phyloP scores from a whole-genome alignment of 2,329 filamentous ascomycete genomes.

The Phialemoniopsis sp. region DNA sequence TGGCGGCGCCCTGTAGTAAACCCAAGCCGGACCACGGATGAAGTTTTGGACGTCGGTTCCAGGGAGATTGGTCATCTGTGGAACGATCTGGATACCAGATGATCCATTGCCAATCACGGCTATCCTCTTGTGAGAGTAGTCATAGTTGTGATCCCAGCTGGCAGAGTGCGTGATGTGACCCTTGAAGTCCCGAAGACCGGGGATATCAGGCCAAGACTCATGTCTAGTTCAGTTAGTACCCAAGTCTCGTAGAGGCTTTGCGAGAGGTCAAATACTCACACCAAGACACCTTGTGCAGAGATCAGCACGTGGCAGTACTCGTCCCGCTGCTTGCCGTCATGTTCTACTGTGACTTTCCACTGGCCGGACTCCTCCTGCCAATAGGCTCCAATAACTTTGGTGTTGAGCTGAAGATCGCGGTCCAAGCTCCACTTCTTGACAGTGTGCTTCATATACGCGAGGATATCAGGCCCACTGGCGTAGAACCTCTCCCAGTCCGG shows the following conservation, averaged over 20 bases:
- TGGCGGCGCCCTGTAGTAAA: slow-evolving; percentile 25
- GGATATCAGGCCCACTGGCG: slow-evolving; percentile 43
- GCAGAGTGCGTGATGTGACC: slow-evolving; percentile 42
- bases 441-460: slow-evolving; percentile 23
- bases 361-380: slow-evolving; percentile 17
- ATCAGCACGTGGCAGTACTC: slow-evolving; percentile 13
- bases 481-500: slow-evolving; percentile 37
- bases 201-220: slow-evolving; percentile 34
- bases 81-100: slow-evolving; percentile 49
- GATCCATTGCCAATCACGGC: slow-evolving; percentile 49
- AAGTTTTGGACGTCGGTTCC: slow-evolving; percentile 19
- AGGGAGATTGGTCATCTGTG: slow-evolving; percentile 19
- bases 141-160: slow-evolving; percentile 39
- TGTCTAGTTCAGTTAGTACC: too few relatives aligned
- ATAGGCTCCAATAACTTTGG: slow-evolving; percentile 22
- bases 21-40: slow-evolving; percentile 26
- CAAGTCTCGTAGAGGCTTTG: too few relatives aligned
- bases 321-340: slow-evolving; percentile 7
- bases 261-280: too few relatives aligned
- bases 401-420: slow-evolving; percentile 26
- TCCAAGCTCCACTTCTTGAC: slow-evolving; percentile 38
- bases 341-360: slow-evolving; percentile 14
- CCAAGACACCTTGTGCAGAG: slow-evolving; percentile 3
- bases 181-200: slow-evolving; percentile 32
- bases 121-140: slow-evolving; percentile 42